phyloP scores from a whole-genome alignment of 192 early-diverging fungal genomes.

The Oehlia diaphana region DNA sequence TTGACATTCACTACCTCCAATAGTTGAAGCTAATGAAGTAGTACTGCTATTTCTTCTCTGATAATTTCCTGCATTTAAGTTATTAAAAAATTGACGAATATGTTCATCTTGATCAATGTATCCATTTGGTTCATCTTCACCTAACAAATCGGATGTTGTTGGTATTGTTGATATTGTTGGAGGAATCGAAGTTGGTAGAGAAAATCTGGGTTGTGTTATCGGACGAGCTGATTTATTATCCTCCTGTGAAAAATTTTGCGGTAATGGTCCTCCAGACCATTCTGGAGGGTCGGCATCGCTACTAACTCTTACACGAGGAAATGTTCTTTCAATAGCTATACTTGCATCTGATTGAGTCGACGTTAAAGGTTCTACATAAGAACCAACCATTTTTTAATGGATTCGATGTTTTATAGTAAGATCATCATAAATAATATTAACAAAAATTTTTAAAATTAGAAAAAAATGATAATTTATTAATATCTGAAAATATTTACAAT shows the following conservation, averaged over 20 bases:
- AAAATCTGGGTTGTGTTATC: not conserved
- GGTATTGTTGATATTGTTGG: not conserved
- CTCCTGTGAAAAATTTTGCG: not conserved
- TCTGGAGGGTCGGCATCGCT: not conserved
- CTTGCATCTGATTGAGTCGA: not conserved
- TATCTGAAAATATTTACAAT: too few species aligned
- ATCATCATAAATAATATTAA: too few species aligned
- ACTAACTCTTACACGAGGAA: slow-evolving; percentile 7
- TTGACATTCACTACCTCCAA: slow-evolving; percentile 2
- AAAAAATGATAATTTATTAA: too few species aligned
- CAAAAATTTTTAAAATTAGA: too few species aligned
- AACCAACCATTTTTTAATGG: not conserved
- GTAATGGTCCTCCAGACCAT: not conserved
- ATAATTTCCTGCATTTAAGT: not conserved
- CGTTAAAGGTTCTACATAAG: not conserved
- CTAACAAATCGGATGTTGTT: not conserved
- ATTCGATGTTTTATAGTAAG: not conserved
- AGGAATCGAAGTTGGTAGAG: not conserved
- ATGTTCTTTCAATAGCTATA: not conserved
- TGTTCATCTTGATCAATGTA: slow-evolving; percentile 4
- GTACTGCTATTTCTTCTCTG: slow-evolving; percentile 17
- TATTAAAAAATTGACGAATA: slow-evolving; percentile 5
- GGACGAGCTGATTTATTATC: not conserved
- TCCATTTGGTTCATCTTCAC: slow-evolving; percentile 4
- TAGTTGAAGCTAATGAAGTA: slow-evolving; percentile 20